Evolutionary conservation across 495 filamentous ascomycete species (phyloP), one percentile per base, ranked within the genome.

Genomic region (Neurospora sp.): DNA sequence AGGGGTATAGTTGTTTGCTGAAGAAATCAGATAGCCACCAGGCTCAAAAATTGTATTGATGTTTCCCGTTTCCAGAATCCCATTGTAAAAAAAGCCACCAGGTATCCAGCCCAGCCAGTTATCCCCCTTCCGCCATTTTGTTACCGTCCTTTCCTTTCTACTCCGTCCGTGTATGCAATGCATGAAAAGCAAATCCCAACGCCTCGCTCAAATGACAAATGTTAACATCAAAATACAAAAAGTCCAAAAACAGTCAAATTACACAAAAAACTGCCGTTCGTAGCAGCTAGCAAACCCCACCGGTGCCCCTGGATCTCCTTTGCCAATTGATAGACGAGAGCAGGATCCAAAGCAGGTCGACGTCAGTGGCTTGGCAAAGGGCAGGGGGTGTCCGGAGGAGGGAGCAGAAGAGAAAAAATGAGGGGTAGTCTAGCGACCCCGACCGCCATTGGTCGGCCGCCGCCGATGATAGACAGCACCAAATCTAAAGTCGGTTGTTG

Each of bases 351-450:
- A 74, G 72, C 74, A 74, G 22, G 72, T 70, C 74, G 70, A 76
- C 74, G 74, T 76, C 74, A 76, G 70, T 68, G 74, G 70, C 74
- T 76, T 76, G 74, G 74, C 72, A 53, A 31, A 9, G 12, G 22
- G 31, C 59, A 69, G 74, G 68, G 59, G 72, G 48, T 27, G 18
- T 31, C 45, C 10, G 27, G 53, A 65, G 27, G 53, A 8, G 27
- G 12, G 12, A 61, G 48, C 9, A 65, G 12, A 65, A 16, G 27
- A 31, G 27, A 35, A 65, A 48, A 65, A 35, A 65, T 65, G 53
- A 65, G 53, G 53, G 53, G 53, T 65, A 65, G 14, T 65, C 27
- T 65, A 65, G 53, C 27, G 27, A 65, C 53, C 53, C 14, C 22
- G 27, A 65, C 6, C 53, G 53, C 53, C 53, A 65, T 65, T 65